Evolutionary conservation across 768 basidiomycete genomes (phyloP).

Genomic region (Chlorophyllum brunneum): DNA sequence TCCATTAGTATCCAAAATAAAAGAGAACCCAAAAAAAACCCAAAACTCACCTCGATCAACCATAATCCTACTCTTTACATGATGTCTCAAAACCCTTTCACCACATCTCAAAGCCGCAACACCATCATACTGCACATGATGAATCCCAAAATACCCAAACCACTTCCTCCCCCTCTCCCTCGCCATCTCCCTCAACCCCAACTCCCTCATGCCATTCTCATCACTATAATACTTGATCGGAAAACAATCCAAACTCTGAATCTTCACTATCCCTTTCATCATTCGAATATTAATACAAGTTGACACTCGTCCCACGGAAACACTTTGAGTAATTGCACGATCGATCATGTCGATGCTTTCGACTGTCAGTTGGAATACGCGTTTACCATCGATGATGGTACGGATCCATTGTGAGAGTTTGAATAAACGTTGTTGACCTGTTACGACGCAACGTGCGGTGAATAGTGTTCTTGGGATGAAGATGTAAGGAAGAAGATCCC

Average conservation of each 20-base stretch:
- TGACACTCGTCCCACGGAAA: conserved; percentile 36
- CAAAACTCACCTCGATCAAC: conserved; percentile 45
- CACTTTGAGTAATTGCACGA: conserved; percentile 27
- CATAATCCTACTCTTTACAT: conserved; percentile 56
- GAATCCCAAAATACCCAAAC: conserved; percentile 47
- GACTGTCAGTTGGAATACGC: conserved; percentile 40
- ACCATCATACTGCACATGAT: conserved; percentile 56
- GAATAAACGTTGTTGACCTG: conserved; percentile 48
- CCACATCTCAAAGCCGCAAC: conserved; percentile 37
- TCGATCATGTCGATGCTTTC: conserved; percentile 54
- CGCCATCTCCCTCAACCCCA: conserved; percentile 31
- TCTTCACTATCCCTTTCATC: conserved; percentile 49
- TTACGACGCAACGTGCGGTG: conserved; percentile 48
- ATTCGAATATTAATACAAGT: conserved; percentile 35
- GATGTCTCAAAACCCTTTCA: conserved; percentile 42
- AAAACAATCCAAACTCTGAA: conserved; percentile 46
- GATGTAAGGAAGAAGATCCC: conserved; percentile 50
- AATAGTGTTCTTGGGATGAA: conserved; percentile 51
- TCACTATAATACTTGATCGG: conserved; percentile 50
- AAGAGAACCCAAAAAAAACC: background rate
- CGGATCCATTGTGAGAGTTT: conserved; percentile 38
- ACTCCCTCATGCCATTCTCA: conserved; percentile 24
- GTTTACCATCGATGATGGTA: conserved; percentile 29
- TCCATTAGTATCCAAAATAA: background rate
- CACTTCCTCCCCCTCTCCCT: conserved; percentile 54